Evolutionary conservation across 345 rosid species (phyloP).

Genomic region (Rubroshorea leprosula): DNA sequence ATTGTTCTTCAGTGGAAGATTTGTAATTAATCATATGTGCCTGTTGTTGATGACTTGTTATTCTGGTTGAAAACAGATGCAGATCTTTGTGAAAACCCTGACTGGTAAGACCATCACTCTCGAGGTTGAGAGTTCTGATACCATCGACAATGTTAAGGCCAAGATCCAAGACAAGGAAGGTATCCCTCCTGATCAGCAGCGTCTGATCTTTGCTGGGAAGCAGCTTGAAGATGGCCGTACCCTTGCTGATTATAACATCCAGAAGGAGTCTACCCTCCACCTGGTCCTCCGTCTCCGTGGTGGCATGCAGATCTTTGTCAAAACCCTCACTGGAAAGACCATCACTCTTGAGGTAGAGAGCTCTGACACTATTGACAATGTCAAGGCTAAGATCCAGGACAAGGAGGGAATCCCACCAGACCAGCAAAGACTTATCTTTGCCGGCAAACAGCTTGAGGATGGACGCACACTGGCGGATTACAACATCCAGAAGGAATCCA

Average conservation of each 20-base stretch:
- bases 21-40: too few species aligned
- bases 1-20: too few species aligned
- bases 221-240: constrained; percentile 27
- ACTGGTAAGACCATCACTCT: constrained; percentile 21
- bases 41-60: not conserved
- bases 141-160: constrained; percentile 25
- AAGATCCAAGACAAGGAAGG: constrained; percentile 27
- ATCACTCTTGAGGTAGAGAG: constrained; percentile 25
- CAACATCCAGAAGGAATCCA: constrained; percentile 23
- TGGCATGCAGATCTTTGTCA: constrained; percentile 30
- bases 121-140: constrained; percentile 24
- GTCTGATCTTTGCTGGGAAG: constrained; percentile 22
- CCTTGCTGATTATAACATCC: constrained; percentile 24
- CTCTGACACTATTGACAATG: constrained; percentile 23
- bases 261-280: constrained; percentile 25
- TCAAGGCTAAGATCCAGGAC: constrained; percentile 23
- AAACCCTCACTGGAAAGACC: constrained; percentile 23
- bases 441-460: constrained; percentile 19
- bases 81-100: constrained; percentile 17
- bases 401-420: constrained; percentile 22
- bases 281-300: constrained; percentile 24
- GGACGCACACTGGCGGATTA: constrained; percentile 23
- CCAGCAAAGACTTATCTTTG: constrained; percentile 17
- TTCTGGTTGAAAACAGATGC: too few species aligned
- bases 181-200: constrained; percentile 26